Evolutionary conservation across 75 land plant genomes (phyloP), one percentile per base, ranked within the genome.

Genomic region (Picea sitchensis): DNA sequence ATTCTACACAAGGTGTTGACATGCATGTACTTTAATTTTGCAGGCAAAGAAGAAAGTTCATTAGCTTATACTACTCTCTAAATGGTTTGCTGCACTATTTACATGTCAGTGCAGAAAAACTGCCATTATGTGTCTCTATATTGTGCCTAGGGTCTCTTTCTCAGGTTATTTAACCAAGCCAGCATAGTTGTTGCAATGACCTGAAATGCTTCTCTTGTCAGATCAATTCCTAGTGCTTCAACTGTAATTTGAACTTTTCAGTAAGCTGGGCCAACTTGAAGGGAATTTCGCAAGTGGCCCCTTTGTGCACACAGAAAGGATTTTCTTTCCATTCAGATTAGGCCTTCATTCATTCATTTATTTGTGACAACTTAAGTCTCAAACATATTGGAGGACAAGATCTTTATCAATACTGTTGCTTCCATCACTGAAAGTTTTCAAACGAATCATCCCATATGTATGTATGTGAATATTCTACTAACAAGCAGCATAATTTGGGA

Each of bases 1-100:
- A 21, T 41, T 41, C 23, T 9, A 71, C 41, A 71, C 54, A 21
- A 41, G n/a, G 9, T 0, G 11, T 71, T 71, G 74, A 71, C 74
- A 71, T 44, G 13, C 74, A 11, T 71, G 11, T 71, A 7, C n/a
- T 32, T 15, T 71, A 9, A 11, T 71, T 71, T 44, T 71, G 74
- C 74, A 71, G 74, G 74, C 23, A 41, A 71, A 71, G 11, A 71
- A 44, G 2, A 44, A 71, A 31, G 67, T 64, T n/a, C 41, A 44
- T 44, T 71, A 71, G 74, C 71, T 67, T 32, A 67, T 17, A 44
- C 9, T 7, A 20, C 12, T 1, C 13, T n/a, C 23, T 31, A 69
- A 9, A n/a, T 64, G 14, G 67, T 30, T 64, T n/a, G 36, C 56
- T 51, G 4, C 26, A 26, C 11, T n/a, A 31, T 26, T 44, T 71